Conservation (phyloP, 2,329 filamentous ascomycete genomes). For the Pochonia chlamydosporia region DNA sequence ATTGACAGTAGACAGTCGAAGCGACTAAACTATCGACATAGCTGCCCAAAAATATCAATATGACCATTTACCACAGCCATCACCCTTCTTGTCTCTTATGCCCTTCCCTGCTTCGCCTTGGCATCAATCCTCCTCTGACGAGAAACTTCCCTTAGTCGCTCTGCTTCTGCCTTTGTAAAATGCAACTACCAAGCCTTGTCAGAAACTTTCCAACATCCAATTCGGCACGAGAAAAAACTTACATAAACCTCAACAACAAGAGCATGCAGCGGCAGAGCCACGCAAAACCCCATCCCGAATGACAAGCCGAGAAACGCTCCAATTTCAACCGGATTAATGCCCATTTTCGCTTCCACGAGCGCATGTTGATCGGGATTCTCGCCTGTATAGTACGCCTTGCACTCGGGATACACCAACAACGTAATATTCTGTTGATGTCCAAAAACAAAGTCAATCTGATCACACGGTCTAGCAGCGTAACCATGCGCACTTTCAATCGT, state of each 20-base stretch:
- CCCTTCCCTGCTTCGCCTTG: no score
- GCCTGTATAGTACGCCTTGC: slow-evolving; percentile 27
- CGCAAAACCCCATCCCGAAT: slow-evolving; percentile 47
- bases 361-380: slow-evolving; percentile 11
- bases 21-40: no score
- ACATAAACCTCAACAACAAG: slow-evolving; percentile 42
- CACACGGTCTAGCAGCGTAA: slow-evolving; percentile 34
- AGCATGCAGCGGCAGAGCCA: slow-evolving; percentile 44
- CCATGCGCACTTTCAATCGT: slow-evolving; percentile 23
- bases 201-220: no score
- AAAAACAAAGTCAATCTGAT: slow-evolving; percentile 36
- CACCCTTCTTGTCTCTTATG: no score
- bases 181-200: no score
- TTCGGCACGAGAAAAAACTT: no score
- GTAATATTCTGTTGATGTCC: slow-evolving; percentile 17
- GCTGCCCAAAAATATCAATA: no score
- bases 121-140: no score
- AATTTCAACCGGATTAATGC: slow-evolving; percentile 18
- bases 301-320: slow-evolving; percentile 36
- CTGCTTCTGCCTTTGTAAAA: no score
- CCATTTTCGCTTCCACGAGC: slow-evolving; percentile 17
- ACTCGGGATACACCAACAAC: slow-evolving; percentile 32
- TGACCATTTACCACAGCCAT: no score
- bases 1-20: no score
- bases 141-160: no score